Percentiles rank a stretch among this genome's conserved stretches.
These are phyloP conservation scores for Cercospora beticola DNA, from an alignment of 2,329 filamentous ascomycete species.

Conservation along the genomic window DNA sequence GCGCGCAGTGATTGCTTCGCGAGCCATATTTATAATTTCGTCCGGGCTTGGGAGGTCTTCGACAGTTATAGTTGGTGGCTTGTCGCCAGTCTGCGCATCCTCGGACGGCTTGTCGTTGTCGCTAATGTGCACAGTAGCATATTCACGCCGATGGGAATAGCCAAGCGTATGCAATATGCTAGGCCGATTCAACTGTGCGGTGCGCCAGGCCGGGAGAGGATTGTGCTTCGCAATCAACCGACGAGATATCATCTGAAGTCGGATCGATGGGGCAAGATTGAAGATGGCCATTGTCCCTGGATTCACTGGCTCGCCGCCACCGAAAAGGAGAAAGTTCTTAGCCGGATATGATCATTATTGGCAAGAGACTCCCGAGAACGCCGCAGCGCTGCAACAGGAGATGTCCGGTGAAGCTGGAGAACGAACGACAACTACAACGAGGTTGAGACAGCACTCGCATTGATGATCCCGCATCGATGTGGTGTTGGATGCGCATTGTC, in stretches of 20 bases:
- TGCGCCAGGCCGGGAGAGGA: not conserved
- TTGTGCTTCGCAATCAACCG: not conserved
- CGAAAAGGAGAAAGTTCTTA: not conserved
- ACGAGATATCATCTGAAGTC: conserved; percentile 11
- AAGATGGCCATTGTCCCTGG: conserved; percentile 10
- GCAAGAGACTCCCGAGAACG: not conserved
- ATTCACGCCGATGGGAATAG: not conserved
- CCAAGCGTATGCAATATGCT: not conserved
- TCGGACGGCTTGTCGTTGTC: not conserved
- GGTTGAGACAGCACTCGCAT: not conserved
- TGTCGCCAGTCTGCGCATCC: not conserved
- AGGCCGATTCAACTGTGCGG: not conserved
- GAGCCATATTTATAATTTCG: conserved; percentile 9
- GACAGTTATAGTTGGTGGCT: not conserved
- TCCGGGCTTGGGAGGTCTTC: not conserved
- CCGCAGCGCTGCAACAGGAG: not conserved
- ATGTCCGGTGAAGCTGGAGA: not conserved
- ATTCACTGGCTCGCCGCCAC: not conserved
- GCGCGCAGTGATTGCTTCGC: conserved; percentile 4
- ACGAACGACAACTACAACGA: not conserved
- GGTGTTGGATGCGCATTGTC: not conserved
- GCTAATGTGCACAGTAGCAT: conserved; percentile 5
- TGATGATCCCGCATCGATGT: not conserved
- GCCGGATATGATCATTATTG: not conserved
- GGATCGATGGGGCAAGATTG: conserved; percentile 11